Percentiles rank a stretch among this genome's conserved stretches.
phyloP scores from a whole-genome alignment of 176 grass and related monocot genomes.

The Puccinellia tenuiflora region DNA sequence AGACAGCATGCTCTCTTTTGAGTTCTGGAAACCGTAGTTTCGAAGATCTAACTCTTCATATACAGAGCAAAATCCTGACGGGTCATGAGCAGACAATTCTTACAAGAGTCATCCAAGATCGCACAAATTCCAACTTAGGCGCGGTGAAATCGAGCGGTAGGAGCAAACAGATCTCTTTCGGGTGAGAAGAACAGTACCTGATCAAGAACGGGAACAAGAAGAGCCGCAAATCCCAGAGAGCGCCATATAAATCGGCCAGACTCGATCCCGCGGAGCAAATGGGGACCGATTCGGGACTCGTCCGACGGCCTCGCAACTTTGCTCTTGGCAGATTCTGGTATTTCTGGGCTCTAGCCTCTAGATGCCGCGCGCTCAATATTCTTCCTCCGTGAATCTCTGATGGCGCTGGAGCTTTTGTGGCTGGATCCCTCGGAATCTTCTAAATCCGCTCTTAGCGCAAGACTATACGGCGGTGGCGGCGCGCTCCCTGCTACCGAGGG shows the following conservation, averaged over 20 bases:
- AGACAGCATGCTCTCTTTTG: neutral
- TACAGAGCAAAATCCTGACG: neutral
- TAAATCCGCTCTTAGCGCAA: neutral
- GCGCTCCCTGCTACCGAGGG: neutral
- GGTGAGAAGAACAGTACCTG: slow-evolving; percentile 16
- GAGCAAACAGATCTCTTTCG: slow-evolving; percentile 12
- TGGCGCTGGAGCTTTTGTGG: neutral
- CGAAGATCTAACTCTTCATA: neutral
- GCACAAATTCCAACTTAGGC: neutral
- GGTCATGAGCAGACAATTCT: neutral
- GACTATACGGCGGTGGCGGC: slow-evolving; percentile 5
- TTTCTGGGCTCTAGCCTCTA: neutral
- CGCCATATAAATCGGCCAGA: neutral
- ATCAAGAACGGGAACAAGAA: slow-evolving; percentile 18
- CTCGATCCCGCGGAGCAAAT: neutral
- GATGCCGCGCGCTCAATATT: neutral
- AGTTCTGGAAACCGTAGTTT: neutral
- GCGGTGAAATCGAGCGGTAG: neutral
- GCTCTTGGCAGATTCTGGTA: neutral
- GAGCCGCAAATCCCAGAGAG: neutral
- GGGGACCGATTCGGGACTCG: neutral
- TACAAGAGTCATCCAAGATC: neutral
- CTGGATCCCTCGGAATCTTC: slow-evolving; percentile 20
- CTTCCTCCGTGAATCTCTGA: neutral
- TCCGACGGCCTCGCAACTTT: neutral